Conservation (phyloP, 148 eudicot genomes). For the Vaccinium darrowii region DNA sequence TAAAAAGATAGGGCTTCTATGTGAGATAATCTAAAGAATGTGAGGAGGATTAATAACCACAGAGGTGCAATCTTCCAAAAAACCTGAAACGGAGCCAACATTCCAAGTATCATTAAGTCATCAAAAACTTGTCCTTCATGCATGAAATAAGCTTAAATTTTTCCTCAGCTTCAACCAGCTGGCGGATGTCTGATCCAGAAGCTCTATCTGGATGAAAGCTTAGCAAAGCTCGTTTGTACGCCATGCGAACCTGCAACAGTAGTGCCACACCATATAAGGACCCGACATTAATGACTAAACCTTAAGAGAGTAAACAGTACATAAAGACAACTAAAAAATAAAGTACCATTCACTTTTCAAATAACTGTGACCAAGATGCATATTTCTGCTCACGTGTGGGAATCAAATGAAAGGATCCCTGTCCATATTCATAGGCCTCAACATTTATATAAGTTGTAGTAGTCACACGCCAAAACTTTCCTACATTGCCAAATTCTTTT, state of each 20-base stretch:
- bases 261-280: neutral
- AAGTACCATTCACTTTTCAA: neutral
- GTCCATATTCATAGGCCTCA: neutral
- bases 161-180: slow-evolving; percentile 94
- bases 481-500: neutral
- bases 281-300: neutral
- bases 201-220: slow-evolving; percentile 88
- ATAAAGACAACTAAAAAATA: neutral
- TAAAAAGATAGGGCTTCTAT: neutral
- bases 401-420: neutral
- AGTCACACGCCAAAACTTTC: neutral
- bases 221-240: slow-evolving; percentile 74
- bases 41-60: neutral
- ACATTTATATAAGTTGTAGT: neutral
- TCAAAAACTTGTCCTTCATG: slow-evolving; percentile 69
- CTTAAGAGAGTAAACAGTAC: neutral
- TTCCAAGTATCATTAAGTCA: too few relatives aligned
- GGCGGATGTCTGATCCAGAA: slow-evolving; percentile 57
- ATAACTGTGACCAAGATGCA: neutral
- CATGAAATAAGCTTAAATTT: slow-evolving; percentile 84
- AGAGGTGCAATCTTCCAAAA: neutral
- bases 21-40: neutral
- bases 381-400: neutral
- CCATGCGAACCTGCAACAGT: slow-evolving; percentile 62
- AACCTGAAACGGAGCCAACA: too few relatives aligned